Base-by-base conservation (phyloP, 106 monocot genomes). In the Posidonia australis region DNA sequence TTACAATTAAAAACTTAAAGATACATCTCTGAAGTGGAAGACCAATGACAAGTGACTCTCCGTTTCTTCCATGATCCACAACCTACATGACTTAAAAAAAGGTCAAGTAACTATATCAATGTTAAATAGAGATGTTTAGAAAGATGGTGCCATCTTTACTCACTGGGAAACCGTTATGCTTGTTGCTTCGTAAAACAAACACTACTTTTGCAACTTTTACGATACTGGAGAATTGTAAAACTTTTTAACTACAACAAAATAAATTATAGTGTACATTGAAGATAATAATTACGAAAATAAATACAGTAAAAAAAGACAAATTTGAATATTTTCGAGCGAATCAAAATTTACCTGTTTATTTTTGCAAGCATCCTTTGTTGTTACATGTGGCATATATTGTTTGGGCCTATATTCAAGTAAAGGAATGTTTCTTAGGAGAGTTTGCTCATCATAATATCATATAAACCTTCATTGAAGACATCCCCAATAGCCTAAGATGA, bases 121-220 rank as follows among this genome's bases (percentile, higher is more conserved):
- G 0, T 13, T 63, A 9, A 45, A 59, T 16, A 24, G 28, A 28
- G 24, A 55, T 45, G 4, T 45, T 24, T 2, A 44, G 10, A 45
- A 65, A 62, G 2, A 41, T 21, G 42, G 2, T 29, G 44, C 16
- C 13, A 26, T 13, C 24, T 44, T 58, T 22, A 72, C 94, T 84
- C 78, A 96, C 96, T 26, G 96, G 96, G 58, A 87, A 96, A 25
- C 90, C 96, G 78, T 96, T 96, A 58, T 96, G 96, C 77, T 83
- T 84, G 72, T 74, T 87, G 81, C 56, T 84, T 67, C 76, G 75
- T 62, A 96, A 68, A 64, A 87, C 71, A 65, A 80, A 84, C 54
- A 87, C 77, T 69, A 90, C 66, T 44, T 96, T 84, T 11, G 82
- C 78, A 65, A 96, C 80, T 79, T 78, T 84, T 29, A 85, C 87